Percentiles rank a stretch among this genome's conserved stretches.
phyloP scores from a whole-genome alignment of 495 filamentous ascomycete genomes.

The Penicillium diatomitis region DNA sequence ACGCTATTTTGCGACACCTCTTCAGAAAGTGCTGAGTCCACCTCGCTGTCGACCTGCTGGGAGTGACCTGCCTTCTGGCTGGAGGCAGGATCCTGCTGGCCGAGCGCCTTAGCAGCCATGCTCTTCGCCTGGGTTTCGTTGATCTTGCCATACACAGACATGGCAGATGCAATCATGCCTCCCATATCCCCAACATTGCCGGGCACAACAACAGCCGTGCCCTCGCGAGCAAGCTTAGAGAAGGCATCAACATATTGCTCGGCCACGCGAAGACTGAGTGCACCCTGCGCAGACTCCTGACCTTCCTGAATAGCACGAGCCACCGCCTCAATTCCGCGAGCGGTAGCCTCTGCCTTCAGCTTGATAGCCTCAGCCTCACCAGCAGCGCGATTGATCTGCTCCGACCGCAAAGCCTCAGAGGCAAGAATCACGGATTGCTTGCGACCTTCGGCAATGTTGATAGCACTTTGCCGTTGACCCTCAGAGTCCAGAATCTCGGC shows the following conservation, averaged over 20 bases:
- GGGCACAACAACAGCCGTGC: constrained; percentile 87
- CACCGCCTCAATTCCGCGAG: constrained; percentile 78
- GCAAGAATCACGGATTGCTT: constrained; percentile 95
- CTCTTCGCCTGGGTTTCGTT: constrained; percentile 69
- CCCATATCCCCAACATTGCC: constrained; percentile 97
- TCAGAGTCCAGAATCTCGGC: constrained; percentile 96
- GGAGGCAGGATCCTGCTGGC: constrained; percentile 12
- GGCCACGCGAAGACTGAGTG: constrained; percentile 77
- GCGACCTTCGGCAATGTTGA: constrained; percentile 95
- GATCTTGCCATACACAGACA: constrained; percentile 93
- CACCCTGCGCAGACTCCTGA: constrained; percentile 64
- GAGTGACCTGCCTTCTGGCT: background rate
- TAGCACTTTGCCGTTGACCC: constrained; percentile 89
- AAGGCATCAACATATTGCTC: constrained; percentile 99
- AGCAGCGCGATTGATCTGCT: constrained; percentile 82
- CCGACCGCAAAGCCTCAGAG: constrained; percentile 80
- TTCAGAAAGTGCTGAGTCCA: background rate
- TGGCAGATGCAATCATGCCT: constrained; percentile 92
- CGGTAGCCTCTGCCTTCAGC: constrained; percentile 77
- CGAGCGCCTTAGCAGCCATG: constrained; percentile 46
- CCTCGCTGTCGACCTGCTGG: constrained; percentile 14
- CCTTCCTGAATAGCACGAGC: constrained; percentile 62
- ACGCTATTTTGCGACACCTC: constrained; percentile 13
- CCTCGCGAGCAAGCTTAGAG: constrained; percentile 81
- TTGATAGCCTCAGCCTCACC: constrained; percentile 93